Base-by-base conservation (phyloP, 169 alveolate species). In the Babesia gibsoni region DNA sequence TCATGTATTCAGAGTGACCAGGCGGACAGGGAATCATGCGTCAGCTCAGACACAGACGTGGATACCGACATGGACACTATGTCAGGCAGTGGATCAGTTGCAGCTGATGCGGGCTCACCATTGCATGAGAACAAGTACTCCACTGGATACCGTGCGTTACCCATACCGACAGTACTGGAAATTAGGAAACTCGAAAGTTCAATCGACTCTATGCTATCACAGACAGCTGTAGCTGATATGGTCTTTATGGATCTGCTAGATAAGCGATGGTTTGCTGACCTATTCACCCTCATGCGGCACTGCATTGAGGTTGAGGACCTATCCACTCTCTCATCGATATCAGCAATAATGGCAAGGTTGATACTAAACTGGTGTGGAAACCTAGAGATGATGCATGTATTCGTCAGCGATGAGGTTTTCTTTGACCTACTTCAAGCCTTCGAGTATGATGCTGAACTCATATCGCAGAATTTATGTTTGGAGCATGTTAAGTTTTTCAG, bases 361-460 rank as follows among this genome's bases (percentile, higher is more conserved):
- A 43, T 79, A 23, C 78, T 79, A 12, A 59, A 79, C 50, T 79
- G 88, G 88, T 79, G 88, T 36, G 83, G 88, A 50, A 66, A 65
- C 53, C 83, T 79, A 23, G 88, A 79, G 52, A 63, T 79, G 14
- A 69, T 79, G 88, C 78, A 69, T 16, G 65, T 79, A 7, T 61
- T 79, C 41, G 88, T 79, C 42, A 58, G 79, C 23, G 88, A 79
- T 52, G 88, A 79, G 42, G 42, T 79, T 10, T 79, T 79, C 27
- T 68, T 79, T 53, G 79, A 79, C 45, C 63, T 79, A 6, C 80
- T 79, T 43, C 48, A 52, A 63, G 81, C 88, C 12, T 79, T 79
- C 41, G 88, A 79, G 43, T 79, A 79, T 41, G 88, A 79, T 20
- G 49, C 63, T 25, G 88, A 79, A 32, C 54, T 79, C 49, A 30